These are phyloP conservation scores for Fraxinus floribunda DNA, from an alignment of 305 asterid genomes.

Conservation along the genomic window DNA sequence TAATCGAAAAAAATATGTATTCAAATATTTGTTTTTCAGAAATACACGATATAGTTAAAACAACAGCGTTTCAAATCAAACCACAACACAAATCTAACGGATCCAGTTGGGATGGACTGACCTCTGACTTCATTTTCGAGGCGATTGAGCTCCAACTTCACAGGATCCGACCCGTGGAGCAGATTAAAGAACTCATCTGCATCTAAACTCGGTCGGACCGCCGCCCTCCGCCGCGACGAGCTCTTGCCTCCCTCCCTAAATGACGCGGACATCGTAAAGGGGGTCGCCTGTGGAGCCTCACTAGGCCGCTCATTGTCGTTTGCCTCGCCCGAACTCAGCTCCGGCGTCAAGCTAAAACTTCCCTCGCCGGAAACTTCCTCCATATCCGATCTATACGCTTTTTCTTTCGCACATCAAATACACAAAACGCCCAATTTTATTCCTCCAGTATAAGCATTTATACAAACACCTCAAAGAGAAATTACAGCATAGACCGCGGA, in stretches of 20 bases:
- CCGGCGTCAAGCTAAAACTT: constrained; percentile 45
- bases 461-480: constrained; percentile 6
- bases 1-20: neutral
- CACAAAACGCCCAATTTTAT: constrained; percentile 8
- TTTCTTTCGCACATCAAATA: constrained; percentile 53
- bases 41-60: neutral
- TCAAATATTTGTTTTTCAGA: neutral
- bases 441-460: constrained; percentile 3
- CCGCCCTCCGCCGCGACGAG: constrained; percentile 72
- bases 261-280: constrained; percentile 62
- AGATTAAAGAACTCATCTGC: constrained; percentile 87
- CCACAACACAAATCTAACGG: constrained; percentile 52
- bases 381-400: constrained; percentile 69
- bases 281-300: constrained; percentile 47
- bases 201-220: constrained; percentile 85
- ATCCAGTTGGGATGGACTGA: constrained; percentile 58
- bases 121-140: constrained; percentile 98
- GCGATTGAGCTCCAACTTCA: constrained; percentile 94
- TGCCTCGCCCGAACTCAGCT: constrained; percentile 44
- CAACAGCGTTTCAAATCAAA: constrained; percentile 31
- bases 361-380: constrained; percentile 80
- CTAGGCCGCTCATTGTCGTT: constrained; percentile 38
- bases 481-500: neutral
- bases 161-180: constrained; percentile 99
- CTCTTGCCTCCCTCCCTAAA: constrained; percentile 69